Conservation (phyloP, 352 stramenopile genomes). For the Phytophthora tentaculata region DNA sequence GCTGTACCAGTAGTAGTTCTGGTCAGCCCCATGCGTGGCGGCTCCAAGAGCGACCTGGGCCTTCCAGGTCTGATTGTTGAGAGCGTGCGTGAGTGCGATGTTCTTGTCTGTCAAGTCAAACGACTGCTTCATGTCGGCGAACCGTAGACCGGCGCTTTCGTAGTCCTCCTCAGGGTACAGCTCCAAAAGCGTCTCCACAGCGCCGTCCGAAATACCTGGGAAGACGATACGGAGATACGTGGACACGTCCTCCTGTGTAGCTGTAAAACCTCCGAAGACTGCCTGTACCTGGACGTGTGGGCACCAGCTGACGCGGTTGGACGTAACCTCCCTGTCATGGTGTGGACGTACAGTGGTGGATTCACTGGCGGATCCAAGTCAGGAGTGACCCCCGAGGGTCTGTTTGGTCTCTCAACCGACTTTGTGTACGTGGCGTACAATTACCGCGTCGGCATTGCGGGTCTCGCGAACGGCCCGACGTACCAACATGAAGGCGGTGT, state of each 20-base stretch:
- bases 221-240: constrained; percentile 36
- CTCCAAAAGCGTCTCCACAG: constrained; percentile 21
- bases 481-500: constrained; percentile 39
- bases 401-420: constrained; percentile 34
- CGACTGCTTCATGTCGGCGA: constrained; percentile 35
- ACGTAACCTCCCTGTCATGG: constrained; percentile 40
- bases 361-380: constrained; percentile 38
- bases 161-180: constrained; percentile 30
- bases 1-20: constrained; percentile 41
- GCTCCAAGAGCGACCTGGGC: constrained; percentile 14
- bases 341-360: constrained; percentile 43
- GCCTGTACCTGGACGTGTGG: constrained; percentile 45
- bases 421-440: constrained; percentile 48
- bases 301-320: constrained; percentile 23
- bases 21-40: constrained; percentile 26
- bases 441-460: constrained; percentile 42
- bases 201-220: constrained; percentile 28
- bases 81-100: constrained; percentile 24
- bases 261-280: background rate
- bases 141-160: constrained; percentile 19
- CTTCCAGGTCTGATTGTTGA: constrained; percentile 33
- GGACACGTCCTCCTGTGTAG: constrained; percentile 14
- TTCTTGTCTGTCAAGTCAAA: constrained; percentile 33
- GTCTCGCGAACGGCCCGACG: constrained; percentile 26
- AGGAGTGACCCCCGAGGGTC: constrained; percentile 24